Conservation (phyloP, 257 asterid species). For the Fraxinus pennsylvanica region DNA sequence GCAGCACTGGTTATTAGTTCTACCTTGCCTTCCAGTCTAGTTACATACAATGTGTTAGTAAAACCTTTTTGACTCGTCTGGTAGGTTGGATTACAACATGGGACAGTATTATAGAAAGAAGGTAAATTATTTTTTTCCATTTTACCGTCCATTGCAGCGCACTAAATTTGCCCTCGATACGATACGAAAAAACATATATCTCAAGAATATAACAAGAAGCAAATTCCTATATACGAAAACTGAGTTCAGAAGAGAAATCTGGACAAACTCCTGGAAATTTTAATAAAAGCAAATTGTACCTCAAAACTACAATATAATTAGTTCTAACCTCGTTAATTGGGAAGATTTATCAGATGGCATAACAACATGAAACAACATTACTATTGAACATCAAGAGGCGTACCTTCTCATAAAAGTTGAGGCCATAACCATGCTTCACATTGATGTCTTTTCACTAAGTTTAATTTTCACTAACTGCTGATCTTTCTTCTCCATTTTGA, state of each 20-base stretch:
- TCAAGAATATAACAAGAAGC: too few species aligned
- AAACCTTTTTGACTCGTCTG: too few species aligned
- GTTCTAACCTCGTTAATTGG: neutral
- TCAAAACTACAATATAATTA: neutral
- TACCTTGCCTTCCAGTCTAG: constrained; percentile 18
- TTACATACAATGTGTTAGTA: neutral
- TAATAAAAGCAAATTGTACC: neutral
- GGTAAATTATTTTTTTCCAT: neutral
- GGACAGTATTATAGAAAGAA: neutral
- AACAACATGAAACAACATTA: neutral
- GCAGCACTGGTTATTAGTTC: constrained; percentile 18
- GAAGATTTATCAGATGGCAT: neutral
- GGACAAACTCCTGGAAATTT: neutral
- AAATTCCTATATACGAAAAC: too few species aligned
- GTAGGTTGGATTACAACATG: neutral
- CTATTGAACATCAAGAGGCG: neutral
- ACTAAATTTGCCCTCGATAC: neutral
- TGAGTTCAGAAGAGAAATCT: neutral
- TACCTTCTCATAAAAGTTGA: neutral
- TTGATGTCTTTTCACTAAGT: neutral
- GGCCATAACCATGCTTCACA: neutral
- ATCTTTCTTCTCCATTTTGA: neutral
- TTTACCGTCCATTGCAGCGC: neutral
- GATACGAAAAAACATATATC: too few species aligned
- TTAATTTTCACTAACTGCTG: neutral